Evolutionary conservation across 441 rosid species (phyloP).

Genomic region (Brassica hybrid): DNA sequence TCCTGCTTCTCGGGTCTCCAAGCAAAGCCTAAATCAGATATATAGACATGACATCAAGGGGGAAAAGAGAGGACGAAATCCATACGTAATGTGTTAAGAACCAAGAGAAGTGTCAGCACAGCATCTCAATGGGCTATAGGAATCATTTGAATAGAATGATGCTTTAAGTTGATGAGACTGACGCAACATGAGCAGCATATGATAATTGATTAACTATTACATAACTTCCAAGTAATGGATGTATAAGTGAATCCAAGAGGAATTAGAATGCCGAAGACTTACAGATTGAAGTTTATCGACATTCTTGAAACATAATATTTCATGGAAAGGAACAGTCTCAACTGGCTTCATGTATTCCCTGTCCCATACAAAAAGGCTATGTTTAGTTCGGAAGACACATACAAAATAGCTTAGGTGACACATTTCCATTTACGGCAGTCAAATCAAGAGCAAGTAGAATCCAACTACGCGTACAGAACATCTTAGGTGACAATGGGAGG

Average conservation of each 20-base stretch:
- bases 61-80: background rate
- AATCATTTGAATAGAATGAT: conserved; percentile 1
- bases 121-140: conserved; percentile 1
- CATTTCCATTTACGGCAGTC: background rate
- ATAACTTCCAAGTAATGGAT: conserved; percentile 7
- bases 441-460: conserved; percentile 12
- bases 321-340: conserved; percentile 76
- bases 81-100: conserved; percentile 15
- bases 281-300: conserved; percentile 78
- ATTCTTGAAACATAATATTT: conserved; percentile 79
- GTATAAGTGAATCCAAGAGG: conserved; percentile 22
- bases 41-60: conserved; percentile 27
- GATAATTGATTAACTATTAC: background rate
- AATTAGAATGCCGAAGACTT: conserved; percentile 43
- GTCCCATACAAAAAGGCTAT: conserved; percentile 40
- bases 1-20: conserved; percentile 89
- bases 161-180: conserved; percentile 20
- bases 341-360: conserved; percentile 82
- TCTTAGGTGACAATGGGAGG: background rate
- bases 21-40: conserved; percentile 67
- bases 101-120: conserved; percentile 19
- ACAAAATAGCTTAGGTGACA: conserved; percentile 24
- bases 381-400: conserved; percentile 1
- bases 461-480: conserved; percentile 5
- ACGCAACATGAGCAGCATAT: conserved; percentile 18